Evolutionary conservation across 768 basidiomycete genomes (phyloP), one percentile per base, ranked within the genome.

Genomic region (Megacollybia marginata): DNA sequence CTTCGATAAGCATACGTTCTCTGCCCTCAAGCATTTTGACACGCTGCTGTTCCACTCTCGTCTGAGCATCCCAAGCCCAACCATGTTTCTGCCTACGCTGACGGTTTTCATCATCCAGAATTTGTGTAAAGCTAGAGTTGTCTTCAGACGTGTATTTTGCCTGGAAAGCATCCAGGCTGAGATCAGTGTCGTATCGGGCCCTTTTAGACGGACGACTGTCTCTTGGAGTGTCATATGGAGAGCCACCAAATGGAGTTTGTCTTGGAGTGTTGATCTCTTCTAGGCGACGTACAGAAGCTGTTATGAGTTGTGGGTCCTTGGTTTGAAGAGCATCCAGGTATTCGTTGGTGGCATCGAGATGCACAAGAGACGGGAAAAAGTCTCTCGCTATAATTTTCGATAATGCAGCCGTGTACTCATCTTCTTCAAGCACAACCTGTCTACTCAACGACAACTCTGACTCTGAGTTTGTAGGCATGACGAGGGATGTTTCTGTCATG

Each of bases 51-150:
- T 89, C 85, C 1, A 93, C 92, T 59, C 79, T 72, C 64, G 69
- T 73, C 73, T 98, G 92, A 7, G 92, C 93, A 38, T 91, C 86
- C 83, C 87, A 99, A 2, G 94, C 96, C 96, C 96, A 99, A 0
- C 69, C 80, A 74, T 84, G 92, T 63, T 72, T 82, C 62, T 90
- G 88, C 62, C 82, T 83, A 52, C 92, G 75, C 57, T 77, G 75
- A 64, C 74, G 69, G 62, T 99, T 98, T 72, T 97, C 95, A 48
- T 86, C 82, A 51, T 92, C 82, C 48, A 99, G 68, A 52, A 98
- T 94, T 54, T 90, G 76, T 9, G 92, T 91, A 63, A 99, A 98
- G 52, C 93, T 96, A 5, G 94, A 83, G 64, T 99, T 99, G 66
- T 99, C 96, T 62, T 97, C 93, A 0, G 93, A 96, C 1, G 96